These are phyloP conservation scores for Sporothrix inflata DNA, from an alignment of 2,329 filamentous ascomycete genomes.

Conservation along the genomic window DNA sequence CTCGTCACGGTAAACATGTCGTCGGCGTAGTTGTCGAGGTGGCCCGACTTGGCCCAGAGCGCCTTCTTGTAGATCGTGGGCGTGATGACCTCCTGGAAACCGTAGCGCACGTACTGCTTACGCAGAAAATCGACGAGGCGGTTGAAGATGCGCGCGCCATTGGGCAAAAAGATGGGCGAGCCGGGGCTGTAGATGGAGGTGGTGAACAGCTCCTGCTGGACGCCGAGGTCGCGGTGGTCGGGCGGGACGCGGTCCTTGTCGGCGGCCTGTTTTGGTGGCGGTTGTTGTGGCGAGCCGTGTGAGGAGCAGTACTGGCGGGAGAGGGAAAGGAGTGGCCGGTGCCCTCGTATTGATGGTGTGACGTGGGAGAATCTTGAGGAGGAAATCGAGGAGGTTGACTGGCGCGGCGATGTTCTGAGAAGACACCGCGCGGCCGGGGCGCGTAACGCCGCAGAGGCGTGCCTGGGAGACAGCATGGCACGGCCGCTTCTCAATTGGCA, in stretches of 20 bases:
- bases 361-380: background rate
- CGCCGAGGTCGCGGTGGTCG: constrained; percentile 64
- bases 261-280: background rate
- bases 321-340: background rate
- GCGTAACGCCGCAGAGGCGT: constrained; percentile 32
- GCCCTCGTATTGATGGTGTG: constrained; percentile 1
- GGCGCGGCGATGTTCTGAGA: background rate
- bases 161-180: constrained; percentile 81
- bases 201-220: constrained; percentile 76
- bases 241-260: constrained; percentile 40
- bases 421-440: background rate
- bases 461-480: constrained; percentile 39
- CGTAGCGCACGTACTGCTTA: constrained; percentile 80
- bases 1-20: constrained; percentile 86
- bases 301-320: constrained; percentile 39
- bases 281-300: constrained; percentile 34
- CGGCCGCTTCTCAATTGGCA: constrained; percentile 17
- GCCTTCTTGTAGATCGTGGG: constrained; percentile 90
- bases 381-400: background rate
- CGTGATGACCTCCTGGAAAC: constrained; percentile 86
- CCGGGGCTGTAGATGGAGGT: constrained; percentile 80
- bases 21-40: constrained; percentile 86
- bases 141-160: constrained; percentile 82
- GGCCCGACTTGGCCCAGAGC: constrained; percentile 82
- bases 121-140: constrained; percentile 80